Base-by-base conservation (phyloP, 495 filamentous ascomycete genomes). In the Hamigera avellanea region DNA sequence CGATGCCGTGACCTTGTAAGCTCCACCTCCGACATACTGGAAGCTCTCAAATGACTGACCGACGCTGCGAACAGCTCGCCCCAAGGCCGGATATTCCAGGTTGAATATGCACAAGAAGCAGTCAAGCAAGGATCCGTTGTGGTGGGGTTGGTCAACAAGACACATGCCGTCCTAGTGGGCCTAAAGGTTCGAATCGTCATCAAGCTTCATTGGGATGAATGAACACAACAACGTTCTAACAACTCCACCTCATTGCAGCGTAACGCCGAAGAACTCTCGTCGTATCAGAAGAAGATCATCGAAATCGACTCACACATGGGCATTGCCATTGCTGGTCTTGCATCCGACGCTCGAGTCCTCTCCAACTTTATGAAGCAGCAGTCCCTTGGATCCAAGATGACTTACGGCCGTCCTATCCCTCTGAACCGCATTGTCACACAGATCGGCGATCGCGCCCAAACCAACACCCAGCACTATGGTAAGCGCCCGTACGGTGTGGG, bases 341-440 rank as follows among this genome's bases (percentile, higher is more conserved):
- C 93, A 37, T 95, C 91, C 44, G 91, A 98, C 66, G 93, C 91
- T 57, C 88, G 91, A 48, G 91, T 98, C 52, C 87, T 98, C 50
- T 95, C 88, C 69, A 96, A 96, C 76, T 96, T 94, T 73, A 95
- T 98, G 91, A 95, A 95, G 69, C 86, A 93, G 64, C 91, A 96
- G 65, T 93, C 83, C 35, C 86, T 98, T 49, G 82, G 85, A 55
- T 86, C 86, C 40, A 86, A 86, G 53, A 82, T 98, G 53, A 93
- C 87, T 39, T 96, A 93, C 73, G 87, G 80, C 63, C 89, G 91
- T 33, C 76, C 86, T 39, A 87, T 98, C 49, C 83, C 83, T 12
- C 67, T 96, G 55, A 76, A 85, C 54, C 80, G 82, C 19, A 83
- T 95, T 46, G 86, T 94, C 35, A 68, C 73, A 15, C 78, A 86